phyloP scores from a whole-genome alignment of 495 filamentous ascomycete genomes.

The Xanthoparmelia taractica region DNA sequence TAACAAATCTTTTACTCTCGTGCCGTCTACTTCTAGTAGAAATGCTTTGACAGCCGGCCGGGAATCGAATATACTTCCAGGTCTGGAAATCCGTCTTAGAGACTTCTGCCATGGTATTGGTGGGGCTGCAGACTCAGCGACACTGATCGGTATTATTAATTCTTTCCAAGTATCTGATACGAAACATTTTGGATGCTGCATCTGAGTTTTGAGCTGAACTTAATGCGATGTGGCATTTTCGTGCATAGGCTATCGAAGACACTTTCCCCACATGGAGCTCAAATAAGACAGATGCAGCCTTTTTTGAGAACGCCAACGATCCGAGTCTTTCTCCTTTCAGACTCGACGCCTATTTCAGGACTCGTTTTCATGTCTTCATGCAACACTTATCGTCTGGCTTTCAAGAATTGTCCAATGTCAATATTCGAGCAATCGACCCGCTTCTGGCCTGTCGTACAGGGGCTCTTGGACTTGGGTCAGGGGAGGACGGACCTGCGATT shows the following conservation, averaged over 20 bases:
- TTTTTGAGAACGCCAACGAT: background rate
- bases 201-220: background rate
- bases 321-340: background rate
- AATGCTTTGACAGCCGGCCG: background rate
- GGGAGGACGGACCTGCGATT: background rate
- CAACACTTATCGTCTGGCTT: background rate
- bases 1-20: background rate
- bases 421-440: background rate
- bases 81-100: background rate
- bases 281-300: constrained; percentile 7
- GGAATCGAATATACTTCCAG: background rate
- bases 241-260: constrained; percentile 15
- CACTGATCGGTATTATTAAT: no score
- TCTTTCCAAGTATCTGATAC: constrained; percentile 11
- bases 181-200: background rate
- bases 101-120: constrained; percentile 12
- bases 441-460: background rate
- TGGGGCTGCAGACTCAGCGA: constrained; percentile 11
- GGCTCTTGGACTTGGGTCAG: background rate
- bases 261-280: constrained; percentile 13
- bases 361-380: background rate
- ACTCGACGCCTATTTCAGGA: background rate
- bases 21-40: background rate
- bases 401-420: background rate
- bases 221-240: constrained; percentile 14